Base-by-base conservation (phyloP, 805 yeast genomes). In the Zygotorulaspora danielsina region DNA sequence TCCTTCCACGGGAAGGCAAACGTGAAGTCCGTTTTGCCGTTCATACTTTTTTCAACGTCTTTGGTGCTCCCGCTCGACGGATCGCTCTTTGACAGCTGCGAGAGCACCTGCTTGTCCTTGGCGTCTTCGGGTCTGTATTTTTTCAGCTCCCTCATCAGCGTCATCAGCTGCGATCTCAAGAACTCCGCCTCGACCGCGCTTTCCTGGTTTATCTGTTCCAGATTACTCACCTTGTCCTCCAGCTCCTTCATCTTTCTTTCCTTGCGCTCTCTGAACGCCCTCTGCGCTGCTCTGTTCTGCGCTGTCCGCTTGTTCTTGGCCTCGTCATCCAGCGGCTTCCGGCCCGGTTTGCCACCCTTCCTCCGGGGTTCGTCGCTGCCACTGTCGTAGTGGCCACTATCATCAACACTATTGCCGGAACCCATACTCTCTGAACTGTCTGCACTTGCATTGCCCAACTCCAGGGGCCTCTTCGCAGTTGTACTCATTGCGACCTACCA, bases 221-320 rank as follows among this genome's bases (percentile, higher is more conserved):
- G 71, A 49, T 67, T 61, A 36, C 71, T 64, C 10, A 90, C 95
- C 51, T 84, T 80, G 33, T 78, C 79, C 59, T 89, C 96, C 45
- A 90, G 70, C 48, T 87, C 95, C 56, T 78, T 76, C 79, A 93
- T 75, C 56, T 84, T 86, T 36, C 72, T 73, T 62, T 90, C 97
- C 61, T 90, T 90, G 45, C 97, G 76, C 64, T 93, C 97, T 41
- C 97, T 72, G 65, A 87, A 90, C 5, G 97, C 97, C 39, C 97
- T 72, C 65, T 93, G 98, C n/a, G 97, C 97, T 3, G 97, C 97
- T 54, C 97, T 75, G 63, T 93, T 90, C 66, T 93, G 97, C 2
- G 97, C 97, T 11, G 95, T 87, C 52, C 98, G 72, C 70, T 86
- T 90, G 54, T 78, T 79, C 58, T 83, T 87, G 6, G 94, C 89